Percentiles rank a stretch among this genome's conserved stretches.
These are phyloP conservation scores for Metarhizium guizhouense DNA, from an alignment of 2,329 filamentous ascomycete species.

Conservation along the genomic window DNA sequence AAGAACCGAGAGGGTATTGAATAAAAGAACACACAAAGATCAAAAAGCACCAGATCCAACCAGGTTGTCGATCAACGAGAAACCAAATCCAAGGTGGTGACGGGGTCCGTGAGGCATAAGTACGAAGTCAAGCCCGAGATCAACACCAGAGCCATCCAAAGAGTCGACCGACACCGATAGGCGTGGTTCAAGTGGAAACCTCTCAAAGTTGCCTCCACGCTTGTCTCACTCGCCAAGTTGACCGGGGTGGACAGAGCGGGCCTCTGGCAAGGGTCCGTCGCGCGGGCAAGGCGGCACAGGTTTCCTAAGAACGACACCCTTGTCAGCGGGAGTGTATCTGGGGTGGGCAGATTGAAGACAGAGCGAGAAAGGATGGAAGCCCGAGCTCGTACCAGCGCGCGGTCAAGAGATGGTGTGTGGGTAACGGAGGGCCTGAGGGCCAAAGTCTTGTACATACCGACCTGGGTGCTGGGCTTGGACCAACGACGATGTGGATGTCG, in stretches of 20 bases:
- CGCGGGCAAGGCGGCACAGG: constrained; percentile 9
- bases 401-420: constrained; percentile 7
- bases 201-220: not conserved
- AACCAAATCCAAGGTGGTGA: constrained; percentile 29
- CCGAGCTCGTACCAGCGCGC: constrained; percentile 6
- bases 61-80: constrained; percentile 39
- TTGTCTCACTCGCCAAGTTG: constrained; percentile 42
- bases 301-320: constrained; percentile 3
- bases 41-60: constrained; percentile 31
- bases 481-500: constrained; percentile 3
- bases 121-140: constrained; percentile 33
- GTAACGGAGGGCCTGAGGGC: not conserved
- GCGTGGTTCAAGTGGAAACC: constrained; percentile 12
- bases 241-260: constrained; percentile 20
- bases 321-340: constrained; percentile 5
- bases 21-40: constrained; percentile 36
- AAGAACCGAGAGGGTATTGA: constrained; percentile 36
- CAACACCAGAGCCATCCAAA: constrained; percentile 17
- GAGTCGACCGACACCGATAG: constrained; percentile 8
- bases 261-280: constrained; percentile 9
- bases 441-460: not conserved
- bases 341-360: constrained; percentile 8
- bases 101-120: constrained; percentile 40
- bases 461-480: constrained; percentile 1
- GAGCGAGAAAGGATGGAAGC: constrained; percentile 4